Evolutionary conservation across 2,329 filamentous ascomycete species (phyloP).

Genomic region (Ophiocordyceps camponoti-saundersi): DNA sequence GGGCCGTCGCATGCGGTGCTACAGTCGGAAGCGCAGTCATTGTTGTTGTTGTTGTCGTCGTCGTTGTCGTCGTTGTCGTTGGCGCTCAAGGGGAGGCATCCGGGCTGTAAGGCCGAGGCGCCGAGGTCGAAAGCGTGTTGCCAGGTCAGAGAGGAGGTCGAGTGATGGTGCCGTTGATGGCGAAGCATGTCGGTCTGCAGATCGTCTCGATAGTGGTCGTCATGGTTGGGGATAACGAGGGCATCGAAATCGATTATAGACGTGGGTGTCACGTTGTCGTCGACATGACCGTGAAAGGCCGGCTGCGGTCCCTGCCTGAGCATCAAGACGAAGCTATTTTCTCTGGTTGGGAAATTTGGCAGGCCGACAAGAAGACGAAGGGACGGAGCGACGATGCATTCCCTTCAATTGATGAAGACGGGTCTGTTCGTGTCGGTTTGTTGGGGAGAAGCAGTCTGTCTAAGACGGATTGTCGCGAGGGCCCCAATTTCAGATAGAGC

Average conservation of each 20-base stretch:
- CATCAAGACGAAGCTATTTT: no score
- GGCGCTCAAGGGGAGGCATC: no score
- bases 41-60: background rate
- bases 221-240: background rate
- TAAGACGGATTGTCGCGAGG: no score
- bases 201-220: background rate
- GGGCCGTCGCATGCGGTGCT: slow-evolving; percentile 16
- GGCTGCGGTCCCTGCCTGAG: background rate
- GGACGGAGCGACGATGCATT: background rate
- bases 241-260: background rate
- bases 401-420: no score
- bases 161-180: no score
- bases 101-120: background rate
- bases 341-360: no score
- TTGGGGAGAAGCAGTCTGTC: no score
- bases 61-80: no score
- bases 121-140: background rate
- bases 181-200: no score
- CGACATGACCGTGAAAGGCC: background rate
- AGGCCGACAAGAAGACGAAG: background rate
- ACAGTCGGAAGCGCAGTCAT: slow-evolving; percentile 16
- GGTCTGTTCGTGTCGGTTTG: no score
- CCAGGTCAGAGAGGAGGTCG: background rate
- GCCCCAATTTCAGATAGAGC: no score
- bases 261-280: background rate